Percentiles rank a stretch among this genome's conserved stretches.
Conservation (phyloP, 169 alveolate species). For the Plasmodium cynomolgi region DNA sequence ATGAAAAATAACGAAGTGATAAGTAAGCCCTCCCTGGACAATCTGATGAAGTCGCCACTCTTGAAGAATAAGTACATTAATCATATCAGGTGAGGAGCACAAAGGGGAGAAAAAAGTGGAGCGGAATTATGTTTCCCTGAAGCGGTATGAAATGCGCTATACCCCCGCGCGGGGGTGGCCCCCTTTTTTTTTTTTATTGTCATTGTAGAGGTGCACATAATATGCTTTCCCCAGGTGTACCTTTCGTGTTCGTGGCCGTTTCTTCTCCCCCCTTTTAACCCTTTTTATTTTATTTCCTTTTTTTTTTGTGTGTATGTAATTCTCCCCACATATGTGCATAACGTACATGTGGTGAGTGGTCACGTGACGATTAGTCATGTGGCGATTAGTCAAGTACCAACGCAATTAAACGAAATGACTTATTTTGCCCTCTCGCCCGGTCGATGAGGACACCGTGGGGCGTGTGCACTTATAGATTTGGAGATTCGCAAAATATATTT, state of each 20-base stretch:
- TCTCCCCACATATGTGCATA: background rate
- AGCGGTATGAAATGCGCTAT: background rate
- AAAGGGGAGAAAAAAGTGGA: background rate
- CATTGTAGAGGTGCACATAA: background rate
- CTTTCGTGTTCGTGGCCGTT: background rate
- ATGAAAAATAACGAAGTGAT: conserved; percentile 52
- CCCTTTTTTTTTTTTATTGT: background rate
- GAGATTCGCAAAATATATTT: too few relatives aligned
- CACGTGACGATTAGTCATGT: background rate
- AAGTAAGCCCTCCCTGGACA: conserved; percentile 54
- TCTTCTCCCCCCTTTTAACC: background rate
- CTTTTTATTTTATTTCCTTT: background rate
- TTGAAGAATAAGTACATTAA: conserved; percentile 58
- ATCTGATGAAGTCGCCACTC: conserved; percentile 59
- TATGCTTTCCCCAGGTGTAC: background rate
- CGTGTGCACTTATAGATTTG: background rate
- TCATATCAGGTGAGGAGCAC: conserved; percentile 28
- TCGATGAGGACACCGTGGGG: background rate
- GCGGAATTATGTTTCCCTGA: background rate
- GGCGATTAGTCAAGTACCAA: background rate
- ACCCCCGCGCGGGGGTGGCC: background rate
- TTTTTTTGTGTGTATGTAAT: background rate
- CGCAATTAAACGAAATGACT: background rate
- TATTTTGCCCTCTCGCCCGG: background rate
- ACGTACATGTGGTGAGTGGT: background rate